A percentile compares a stretch with the other conserved stretches of the same genome.
Evolutionary conservation across 2,329 filamentous ascomycete species (phyloP).

Genomic region (Coniochaeta sp.): DNA sequence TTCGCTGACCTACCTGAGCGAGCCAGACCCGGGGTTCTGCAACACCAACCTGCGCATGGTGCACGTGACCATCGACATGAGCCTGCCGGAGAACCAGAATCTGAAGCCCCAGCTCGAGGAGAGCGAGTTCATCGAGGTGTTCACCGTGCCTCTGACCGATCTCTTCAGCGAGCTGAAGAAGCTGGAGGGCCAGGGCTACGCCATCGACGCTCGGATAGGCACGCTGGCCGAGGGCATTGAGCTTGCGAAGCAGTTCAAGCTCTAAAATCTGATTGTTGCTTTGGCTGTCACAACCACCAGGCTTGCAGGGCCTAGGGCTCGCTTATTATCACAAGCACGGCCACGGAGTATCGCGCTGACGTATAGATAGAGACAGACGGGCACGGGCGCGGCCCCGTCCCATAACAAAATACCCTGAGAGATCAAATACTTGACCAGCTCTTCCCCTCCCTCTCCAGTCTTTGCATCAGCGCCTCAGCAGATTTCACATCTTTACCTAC

Average conservation of each 20-base stretch:
- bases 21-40: constrained; percentile 53
- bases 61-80: constrained; percentile 66
- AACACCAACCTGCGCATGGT: constrained; percentile 63
- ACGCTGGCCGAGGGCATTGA: constrained; percentile 74
- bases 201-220: constrained; percentile 71
- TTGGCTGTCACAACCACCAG: no score
- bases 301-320: background rate
- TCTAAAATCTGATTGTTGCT: constrained; percentile 11
- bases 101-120: constrained; percentile 66
- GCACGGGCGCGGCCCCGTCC: no score
- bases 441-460: no score
- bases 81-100: constrained; percentile 59
- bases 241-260: constrained; percentile 51
- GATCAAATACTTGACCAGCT: no score
- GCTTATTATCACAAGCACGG: no score
- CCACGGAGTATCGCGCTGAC: no score
- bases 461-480: no score
- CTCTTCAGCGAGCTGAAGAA: constrained; percentile 60
- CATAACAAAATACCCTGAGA: background rate
- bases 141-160: constrained; percentile 55
- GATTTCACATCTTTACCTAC: no score
- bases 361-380: no score
- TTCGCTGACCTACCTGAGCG: background rate
- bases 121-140: constrained; percentile 76
- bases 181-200: constrained; percentile 64